Conservation (phyloP, 2,329 filamentous ascomycete species). For the Sporothrix sp. region DNA sequence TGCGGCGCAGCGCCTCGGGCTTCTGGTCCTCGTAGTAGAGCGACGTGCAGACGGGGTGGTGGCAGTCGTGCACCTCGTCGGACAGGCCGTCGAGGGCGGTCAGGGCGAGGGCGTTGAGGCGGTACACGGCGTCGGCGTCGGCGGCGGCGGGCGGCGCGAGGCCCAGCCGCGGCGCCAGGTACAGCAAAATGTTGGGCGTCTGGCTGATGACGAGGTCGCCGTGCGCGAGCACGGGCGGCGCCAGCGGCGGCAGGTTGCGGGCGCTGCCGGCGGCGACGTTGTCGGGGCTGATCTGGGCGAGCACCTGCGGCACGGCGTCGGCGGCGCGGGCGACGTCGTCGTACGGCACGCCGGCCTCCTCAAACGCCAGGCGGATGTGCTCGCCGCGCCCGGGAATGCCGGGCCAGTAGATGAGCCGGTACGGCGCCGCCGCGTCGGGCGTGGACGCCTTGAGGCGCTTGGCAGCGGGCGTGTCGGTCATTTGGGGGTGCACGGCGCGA, state of each 20-base stretch:
- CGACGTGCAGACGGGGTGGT: constrained; percentile 55
- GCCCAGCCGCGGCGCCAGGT: constrained; percentile 52
- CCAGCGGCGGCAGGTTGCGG: constrained; percentile 54
- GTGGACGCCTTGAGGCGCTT: constrained; percentile 22
- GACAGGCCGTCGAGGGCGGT: constrained; percentile 62
- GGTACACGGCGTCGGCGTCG: constrained; percentile 34
- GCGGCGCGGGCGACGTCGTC: constrained; percentile 44
- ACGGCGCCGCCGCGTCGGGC: constrained; percentile 28
- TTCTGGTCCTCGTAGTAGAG: constrained; percentile 70
- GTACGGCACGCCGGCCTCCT: constrained; percentile 57
- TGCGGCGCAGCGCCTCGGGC: constrained; percentile 48
- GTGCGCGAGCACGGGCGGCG: constrained; percentile 56
- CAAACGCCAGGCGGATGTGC: constrained; percentile 61
- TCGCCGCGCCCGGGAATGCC: constrained; percentile 64
- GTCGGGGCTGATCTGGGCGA: constrained; percentile 34
- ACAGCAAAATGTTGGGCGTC: constrained; percentile 63
- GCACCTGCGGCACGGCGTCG: constrained; percentile 42
- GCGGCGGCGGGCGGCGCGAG: constrained; percentile 44
- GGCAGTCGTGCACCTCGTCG: constrained; percentile 64
- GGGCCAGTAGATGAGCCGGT: constrained; percentile 64
- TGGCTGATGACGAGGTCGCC: constrained; percentile 56
- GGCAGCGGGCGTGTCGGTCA: constrained; percentile 4
- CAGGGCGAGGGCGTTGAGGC: constrained; percentile 53
- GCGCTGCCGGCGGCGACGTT: constrained; percentile 35
- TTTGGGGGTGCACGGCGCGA: not conserved